Evolutionary conservation across 805 yeast species (phyloP), one percentile per base, ranked within the genome.

Genomic region (Candida cerambycidarum): DNA sequence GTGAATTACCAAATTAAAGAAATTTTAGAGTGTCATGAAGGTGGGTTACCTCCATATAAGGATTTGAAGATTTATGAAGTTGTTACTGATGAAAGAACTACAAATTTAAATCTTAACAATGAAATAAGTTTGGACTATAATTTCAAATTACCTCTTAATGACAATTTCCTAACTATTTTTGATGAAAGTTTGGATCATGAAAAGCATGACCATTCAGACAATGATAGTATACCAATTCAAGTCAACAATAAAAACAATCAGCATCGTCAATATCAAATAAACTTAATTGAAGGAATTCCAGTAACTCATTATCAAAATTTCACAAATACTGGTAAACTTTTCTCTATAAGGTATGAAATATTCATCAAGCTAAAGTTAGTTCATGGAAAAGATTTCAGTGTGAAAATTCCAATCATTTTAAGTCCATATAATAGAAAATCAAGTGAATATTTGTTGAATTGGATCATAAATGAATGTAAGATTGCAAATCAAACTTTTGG

Each of bases 381-480:
- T 13, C 75, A 70, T 30, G 75, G 76, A 2, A 78, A 76, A 48
- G 78, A 76, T 44, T 61, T 80, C 30, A 76, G 71, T 33, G 56
- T 77, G 9, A 56, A 63, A 12, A 68, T 79, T 16, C 85, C 83
- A 1, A 59, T 82, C 4, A 75, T 76, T 1, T 67, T 82, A 0
- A 66, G 82, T 19, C 81, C 82, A 1, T 79, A 73, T 63, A 73
- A 78, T 50, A 57, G 74, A 28, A 50, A 58, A 2, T 69, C 76
- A 50, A 64, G 81, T 32, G 71, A 67, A 25, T 71, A 78, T 43
- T 55, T 81, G 10, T 65, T 80, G 42, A 69, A 67, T 45, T 72
- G 83, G 74, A 78, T 82, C 13, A 49, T 69, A 44, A 66, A 70
- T 38, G 83, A 82, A 55, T 75, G 78, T 41, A 76, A 73, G 29